Conservation (phyloP, 2,329 filamentous ascomycete species). For the Talaromyces pinophilus region DNA sequence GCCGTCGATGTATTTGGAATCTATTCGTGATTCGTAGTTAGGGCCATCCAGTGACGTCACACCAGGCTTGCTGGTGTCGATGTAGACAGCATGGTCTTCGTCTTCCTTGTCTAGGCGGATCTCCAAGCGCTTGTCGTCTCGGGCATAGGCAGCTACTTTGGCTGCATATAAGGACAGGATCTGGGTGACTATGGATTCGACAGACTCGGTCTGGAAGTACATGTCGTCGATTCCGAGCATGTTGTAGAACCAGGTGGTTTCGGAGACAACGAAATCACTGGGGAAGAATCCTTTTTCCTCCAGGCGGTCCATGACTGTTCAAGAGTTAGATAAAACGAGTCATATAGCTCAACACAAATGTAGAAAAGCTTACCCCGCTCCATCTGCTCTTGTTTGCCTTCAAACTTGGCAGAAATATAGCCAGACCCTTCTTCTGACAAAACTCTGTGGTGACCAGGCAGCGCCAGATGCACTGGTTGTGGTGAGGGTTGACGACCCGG, state of each 20-base stretch:
- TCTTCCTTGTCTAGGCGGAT: constrained; percentile 96
- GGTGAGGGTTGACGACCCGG: constrained; percentile 73
- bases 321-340: background rate
- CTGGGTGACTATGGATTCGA: constrained; percentile 85
- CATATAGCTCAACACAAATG: constrained; percentile 17
- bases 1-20: constrained; percentile 90
- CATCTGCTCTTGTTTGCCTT: constrained; percentile 91
- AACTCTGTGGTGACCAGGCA: constrained; percentile 67
- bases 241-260: constrained; percentile 96
- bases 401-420: constrained; percentile 91
- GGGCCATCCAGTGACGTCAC: constrained; percentile 74
- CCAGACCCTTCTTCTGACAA: constrained; percentile 87
- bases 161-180: constrained; percentile 96
- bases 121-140: constrained; percentile 90
- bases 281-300: constrained; percentile 84
- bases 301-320: constrained; percentile 75
- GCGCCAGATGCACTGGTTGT: constrained; percentile 80
- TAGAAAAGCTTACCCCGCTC: constrained; percentile 60
- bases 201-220: constrained; percentile 90
- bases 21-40: constrained; percentile 90
- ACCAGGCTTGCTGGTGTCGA: constrained; percentile 93
- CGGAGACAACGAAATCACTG: constrained; percentile 74
- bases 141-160: constrained; percentile 89
- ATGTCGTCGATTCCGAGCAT: constrained; percentile 97
- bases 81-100: constrained; percentile 93